Base-by-base conservation (phyloP, 169 alveolate genomes). In the Toxoplasma gondii region DNA sequence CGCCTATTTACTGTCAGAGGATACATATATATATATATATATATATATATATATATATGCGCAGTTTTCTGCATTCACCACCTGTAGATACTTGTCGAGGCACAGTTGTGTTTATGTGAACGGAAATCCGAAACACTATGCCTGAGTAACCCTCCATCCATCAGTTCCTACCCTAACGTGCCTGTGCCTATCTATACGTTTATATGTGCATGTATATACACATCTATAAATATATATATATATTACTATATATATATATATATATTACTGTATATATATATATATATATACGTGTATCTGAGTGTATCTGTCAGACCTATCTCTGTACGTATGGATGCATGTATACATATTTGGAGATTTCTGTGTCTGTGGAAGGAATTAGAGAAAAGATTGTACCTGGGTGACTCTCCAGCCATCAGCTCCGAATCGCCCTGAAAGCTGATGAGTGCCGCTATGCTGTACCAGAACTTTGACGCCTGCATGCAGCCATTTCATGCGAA, bases 401-500 rank as follows among this genome's bases (percentile, higher is more conserved):
- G 69, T 1, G 36, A 82, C 24, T 43, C 90, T 39, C 90, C 90
- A 82, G 7, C 90, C 90, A n/a, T 82, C 90, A 31, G 90, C 90
- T 16, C 90, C 90, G 19, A 43, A 38, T 16, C 36, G 38, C 1
- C 90, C 4, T 5, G 90, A 82, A 34, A 41, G 31, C 36, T 82
- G 90, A 34, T 82, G 90, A 34, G 69, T 70, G 45, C 87, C 93
- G 36, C 84, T n/a, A 91, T 93, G 95, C 84, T 93, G 90, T 38
- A 93, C 70, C 27, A 93, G 91, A 9, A 93, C 90, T 27, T 86
- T 69, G 36, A 69, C 74, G n/a, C 95, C 95, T 34, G 93, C 95
- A 39, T 93, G 95, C 84, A 93, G 80, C 95, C 95, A 93, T 34
- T 84, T 92, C 39, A 92, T 84, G 45, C 86, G 86, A 24, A 36